A percentile compares a stretch with the other conserved stretches of the same genome.
Evolutionary conservation across 1,284 basidiomycete genomes (phyloP).

Genomic region (Tetrapyrgos nigripes): DNA sequence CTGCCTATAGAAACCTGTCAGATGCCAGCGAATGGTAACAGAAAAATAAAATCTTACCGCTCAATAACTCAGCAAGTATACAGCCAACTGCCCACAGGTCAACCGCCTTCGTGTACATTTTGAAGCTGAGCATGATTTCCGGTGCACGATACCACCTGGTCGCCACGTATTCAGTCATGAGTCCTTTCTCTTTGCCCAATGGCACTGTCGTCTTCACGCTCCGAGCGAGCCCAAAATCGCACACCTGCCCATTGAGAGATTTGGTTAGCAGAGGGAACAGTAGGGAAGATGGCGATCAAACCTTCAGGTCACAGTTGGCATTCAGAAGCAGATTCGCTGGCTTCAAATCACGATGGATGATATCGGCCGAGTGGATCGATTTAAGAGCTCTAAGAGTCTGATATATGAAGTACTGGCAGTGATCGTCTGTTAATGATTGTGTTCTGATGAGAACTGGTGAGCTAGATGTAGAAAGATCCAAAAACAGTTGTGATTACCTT

Average conservation of each 20-base stretch:
- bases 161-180: constrained; percentile 88
- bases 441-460: constrained; percentile 53
- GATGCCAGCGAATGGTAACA: neutral
- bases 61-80: constrained; percentile 87
- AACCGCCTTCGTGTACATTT: constrained; percentile 84
- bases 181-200: constrained; percentile 82
- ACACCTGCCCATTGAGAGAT: constrained; percentile 68
- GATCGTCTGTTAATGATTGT: constrained; percentile 73
- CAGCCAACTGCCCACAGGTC: constrained; percentile 91
- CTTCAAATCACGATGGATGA: constrained; percentile 96
- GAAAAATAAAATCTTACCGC: neutral
- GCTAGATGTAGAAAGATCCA: constrained; percentile 2
- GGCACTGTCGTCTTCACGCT: constrained; percentile 88
- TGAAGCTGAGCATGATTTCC: constrained; percentile 91
- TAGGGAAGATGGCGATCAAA: constrained; percentile 32
- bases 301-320: constrained; percentile 96
- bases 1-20: constrained; percentile 50
- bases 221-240: constrained; percentile 92
- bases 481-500: constrained; percentile 38
- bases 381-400: constrained; percentile 94
- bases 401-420: constrained; percentile 92
- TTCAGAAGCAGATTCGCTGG: constrained; percentile 94
- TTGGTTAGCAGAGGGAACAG: too few species aligned
- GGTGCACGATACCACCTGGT: constrained; percentile 88
- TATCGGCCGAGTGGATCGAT: constrained; percentile 92